phyloP scores from a whole-genome alignment of 306 rosid genomes.

The Fagus crenata region DNA sequence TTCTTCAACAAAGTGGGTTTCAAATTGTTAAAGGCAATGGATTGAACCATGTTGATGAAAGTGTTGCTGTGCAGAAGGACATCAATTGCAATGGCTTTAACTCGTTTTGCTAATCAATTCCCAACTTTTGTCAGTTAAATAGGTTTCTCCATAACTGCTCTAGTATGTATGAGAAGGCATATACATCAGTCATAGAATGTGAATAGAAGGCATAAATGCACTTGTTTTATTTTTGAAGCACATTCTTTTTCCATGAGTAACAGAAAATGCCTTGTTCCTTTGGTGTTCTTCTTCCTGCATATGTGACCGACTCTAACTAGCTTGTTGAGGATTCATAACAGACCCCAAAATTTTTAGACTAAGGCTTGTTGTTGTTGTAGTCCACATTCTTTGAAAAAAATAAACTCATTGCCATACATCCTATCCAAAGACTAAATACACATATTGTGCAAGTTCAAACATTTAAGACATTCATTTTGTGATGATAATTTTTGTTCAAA shows the following conservation, averaged over 20 bases:
- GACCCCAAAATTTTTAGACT: too few species aligned
- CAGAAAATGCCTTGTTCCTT: conserved; percentile 22
- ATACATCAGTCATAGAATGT: conserved; percentile 22
- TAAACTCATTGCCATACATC: neutral
- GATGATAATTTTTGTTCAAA: neutral
- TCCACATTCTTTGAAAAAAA: neutral
- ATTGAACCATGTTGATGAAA: conserved; percentile 47
- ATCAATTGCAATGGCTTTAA: conserved; percentile 61
- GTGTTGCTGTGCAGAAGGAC: conserved; percentile 52
- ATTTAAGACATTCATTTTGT: neutral
- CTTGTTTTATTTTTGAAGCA: conserved; percentile 27
- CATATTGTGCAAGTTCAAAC: neutral
- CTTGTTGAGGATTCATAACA: too few species aligned
- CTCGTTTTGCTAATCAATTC: conserved; percentile 38
- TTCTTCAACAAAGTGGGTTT: conserved; percentile 56
- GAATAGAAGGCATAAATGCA: conserved; percentile 24
- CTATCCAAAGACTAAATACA: neutral
- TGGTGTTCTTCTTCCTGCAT: conserved; percentile 12
- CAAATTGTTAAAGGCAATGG: conserved; percentile 57
- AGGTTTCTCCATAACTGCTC: conserved; percentile 20
- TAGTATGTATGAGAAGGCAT: conserved; percentile 28
- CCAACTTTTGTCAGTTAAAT: conserved; percentile 28
- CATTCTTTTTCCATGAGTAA: conserved; percentile 24
- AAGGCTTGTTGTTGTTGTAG: too few species aligned
- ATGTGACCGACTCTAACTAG: too few species aligned